These are phyloP conservation scores for Dendrobium chrysotoxum DNA, from an alignment of 106 monocot genomes.

Conservation along the genomic window DNA sequence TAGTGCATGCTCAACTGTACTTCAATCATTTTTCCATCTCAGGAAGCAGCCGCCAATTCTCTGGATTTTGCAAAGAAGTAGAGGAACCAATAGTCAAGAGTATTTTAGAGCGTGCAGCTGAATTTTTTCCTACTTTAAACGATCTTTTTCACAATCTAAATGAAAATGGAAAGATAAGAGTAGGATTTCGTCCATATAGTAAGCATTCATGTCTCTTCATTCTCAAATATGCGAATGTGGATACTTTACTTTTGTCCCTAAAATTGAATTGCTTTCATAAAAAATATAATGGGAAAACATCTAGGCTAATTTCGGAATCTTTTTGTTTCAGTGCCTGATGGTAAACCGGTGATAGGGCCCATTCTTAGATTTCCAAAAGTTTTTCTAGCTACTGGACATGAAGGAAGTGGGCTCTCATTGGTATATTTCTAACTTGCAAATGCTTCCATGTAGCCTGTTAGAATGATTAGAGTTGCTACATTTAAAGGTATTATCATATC, in stretches of 20 bases:
- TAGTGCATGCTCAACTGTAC: background rate
- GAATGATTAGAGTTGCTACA: too few relatives aligned
- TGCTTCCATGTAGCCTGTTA: background rate
- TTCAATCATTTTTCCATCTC: background rate
- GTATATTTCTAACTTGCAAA: slow-evolving; percentile 24
- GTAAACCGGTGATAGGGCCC: slow-evolving; percentile 75
- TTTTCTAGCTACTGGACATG: slow-evolving; percentile 77
- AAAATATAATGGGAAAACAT: background rate
- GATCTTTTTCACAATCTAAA: slow-evolving; percentile 22
- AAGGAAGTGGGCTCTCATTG: slow-evolving; percentile 88
- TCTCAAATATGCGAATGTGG: background rate
- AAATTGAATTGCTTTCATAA: background rate
- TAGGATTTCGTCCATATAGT: slow-evolving; percentile 88
- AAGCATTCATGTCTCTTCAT: slow-evolving; percentile 17
- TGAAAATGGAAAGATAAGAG: slow-evolving; percentile 36
- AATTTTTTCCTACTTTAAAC: slow-evolving; percentile 64
- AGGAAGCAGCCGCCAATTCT: slow-evolving; percentile 92
- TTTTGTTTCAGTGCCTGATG: slow-evolving; percentile 76
- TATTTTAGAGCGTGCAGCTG: slow-evolving; percentile 65
- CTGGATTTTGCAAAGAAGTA: slow-evolving; percentile 61
- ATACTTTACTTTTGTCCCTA: background rate
- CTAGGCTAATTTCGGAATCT: slow-evolving; percentile 4
- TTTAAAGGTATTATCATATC: too few relatives aligned
- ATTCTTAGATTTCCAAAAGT: slow-evolving; percentile 59
- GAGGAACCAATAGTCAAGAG: slow-evolving; percentile 45